Percentiles rank a stretch among this genome's conserved stretches.
Conservation (phyloP, 257 asterid species). For the Gynochthodes officinalis region DNA sequence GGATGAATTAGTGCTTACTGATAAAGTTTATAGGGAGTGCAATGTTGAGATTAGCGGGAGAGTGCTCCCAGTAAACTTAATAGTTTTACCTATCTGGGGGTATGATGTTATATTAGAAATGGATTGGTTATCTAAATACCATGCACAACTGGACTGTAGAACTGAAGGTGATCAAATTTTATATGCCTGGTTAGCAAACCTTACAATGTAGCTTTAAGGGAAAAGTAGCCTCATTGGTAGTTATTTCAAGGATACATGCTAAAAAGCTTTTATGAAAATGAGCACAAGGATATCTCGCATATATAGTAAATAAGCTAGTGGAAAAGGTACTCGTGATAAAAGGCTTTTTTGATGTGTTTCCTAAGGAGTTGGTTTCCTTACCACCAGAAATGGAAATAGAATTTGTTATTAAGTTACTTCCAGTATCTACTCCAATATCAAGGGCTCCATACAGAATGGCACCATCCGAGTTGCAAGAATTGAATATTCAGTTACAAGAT, state of each 20-base stretch:
- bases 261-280: background rate
- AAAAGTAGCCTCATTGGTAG: rapidly evolving
- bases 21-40: background rate
- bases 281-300: background rate
- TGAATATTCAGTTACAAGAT: background rate
- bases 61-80: background rate
- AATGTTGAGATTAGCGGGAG: background rate
- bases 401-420: background rate
- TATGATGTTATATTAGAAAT: background rate
- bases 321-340: background rate
- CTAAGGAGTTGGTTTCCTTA: background rate
- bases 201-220: background rate
- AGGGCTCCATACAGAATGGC: background rate
- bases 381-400: background rate
- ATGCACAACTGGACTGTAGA: background rate
- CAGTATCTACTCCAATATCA: background rate
- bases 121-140: background rate
- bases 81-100: background rate
- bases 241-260: background rate
- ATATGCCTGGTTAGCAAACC: too few relatives aligned
- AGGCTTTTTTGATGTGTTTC: background rate
- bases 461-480: background rate
- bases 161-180: background rate
- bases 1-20: too few relatives aligned
- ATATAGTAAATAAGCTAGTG: background rate